These are phyloP conservation scores for Fusarium sp. DNA, from an alignment of 2,329 filamentous ascomycete genomes.

Conservation along the genomic window DNA sequence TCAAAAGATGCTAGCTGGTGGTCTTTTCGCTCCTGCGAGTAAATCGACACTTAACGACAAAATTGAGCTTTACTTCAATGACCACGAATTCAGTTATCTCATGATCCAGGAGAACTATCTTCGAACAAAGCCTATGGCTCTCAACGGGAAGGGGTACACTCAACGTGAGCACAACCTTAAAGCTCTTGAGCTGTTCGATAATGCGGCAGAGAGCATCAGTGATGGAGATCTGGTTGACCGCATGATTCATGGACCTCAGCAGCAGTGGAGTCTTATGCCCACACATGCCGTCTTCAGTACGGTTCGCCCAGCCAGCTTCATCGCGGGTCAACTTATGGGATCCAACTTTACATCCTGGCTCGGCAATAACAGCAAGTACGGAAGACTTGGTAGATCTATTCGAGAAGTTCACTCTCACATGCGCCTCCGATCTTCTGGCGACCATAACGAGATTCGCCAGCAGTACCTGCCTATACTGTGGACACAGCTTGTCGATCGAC, in stretches of 20 bases:
- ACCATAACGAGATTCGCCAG: slow-evolving; percentile 93
- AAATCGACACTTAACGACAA: slow-evolving; percentile 95
- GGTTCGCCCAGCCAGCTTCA: slow-evolving; percentile 88
- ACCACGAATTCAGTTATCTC: slow-evolving; percentile 95
- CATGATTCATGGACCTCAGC: slow-evolving; percentile 98
- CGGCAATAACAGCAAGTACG: slow-evolving; percentile 90
- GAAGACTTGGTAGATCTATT: slow-evolving; percentile 81
- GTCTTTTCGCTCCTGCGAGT: slow-evolving; percentile 85
- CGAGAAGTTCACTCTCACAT: slow-evolving; percentile 98
- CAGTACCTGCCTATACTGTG: slow-evolving; percentile 93
- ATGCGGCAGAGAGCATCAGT: slow-evolving; percentile 94
- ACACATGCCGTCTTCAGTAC: slow-evolving; percentile 96
- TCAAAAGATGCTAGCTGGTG: slow-evolving; percentile 88
- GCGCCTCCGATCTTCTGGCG: slow-evolving; percentile 89
- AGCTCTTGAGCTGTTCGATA: slow-evolving; percentile 84
- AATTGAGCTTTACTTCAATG: slow-evolving; percentile 98
- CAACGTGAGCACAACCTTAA: slow-evolving; percentile 81
- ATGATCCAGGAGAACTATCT: slow-evolving; percentile 99
- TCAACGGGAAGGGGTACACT: slow-evolving; percentile 66
- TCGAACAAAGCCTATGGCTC: slow-evolving; percentile 77
- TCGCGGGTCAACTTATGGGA: slow-evolving; percentile 80
- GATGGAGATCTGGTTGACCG: slow-evolving; percentile 95
- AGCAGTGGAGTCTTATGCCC: slow-evolving; percentile 99
- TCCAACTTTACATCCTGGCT: slow-evolving; percentile 91
- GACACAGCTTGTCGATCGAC: slow-evolving; percentile 79